Evolutionary conservation across 495 filamentous ascomycete species (phyloP), one percentile per base, ranked within the genome.

Genomic region (Gamarada debralockiae): DNA sequence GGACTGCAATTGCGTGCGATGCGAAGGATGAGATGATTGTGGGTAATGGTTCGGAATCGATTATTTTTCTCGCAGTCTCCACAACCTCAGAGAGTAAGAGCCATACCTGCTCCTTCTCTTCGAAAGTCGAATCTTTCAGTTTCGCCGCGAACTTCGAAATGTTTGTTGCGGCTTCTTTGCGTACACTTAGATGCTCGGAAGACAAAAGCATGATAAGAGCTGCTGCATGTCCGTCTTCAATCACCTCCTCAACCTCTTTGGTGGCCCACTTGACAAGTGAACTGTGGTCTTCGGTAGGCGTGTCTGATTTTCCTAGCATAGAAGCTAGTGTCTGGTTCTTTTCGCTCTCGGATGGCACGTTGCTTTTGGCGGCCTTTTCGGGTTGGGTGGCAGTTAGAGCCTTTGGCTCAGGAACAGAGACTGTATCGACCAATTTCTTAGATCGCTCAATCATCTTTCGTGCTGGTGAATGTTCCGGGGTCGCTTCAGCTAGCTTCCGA

Each of bases 21-120:
- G 90, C 83, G 58, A 95, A 93, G 37, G 86, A 78, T 6, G 83
- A 78, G 3, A 86, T 76, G 7, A 89, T 76, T 65, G 84, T 87
- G 2, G 90, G 85, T 8, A 96, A 67, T 3, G 89, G 82, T 7
- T 68, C 63, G 2, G 73, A 66, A 25, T 79, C 68, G 24, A 87
- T 75, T 22, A 71, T 53, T 2, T 61, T 58, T 48, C 74, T 76
- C 14, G 83, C 83, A 0, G 90, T 89, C 61, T 93, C 90, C 7
- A 85, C 73, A 4, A 95, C 61, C 62, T 95, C 89, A 56, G 82
- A 87, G 5, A 89, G 72, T 2, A 97, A 75, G 6, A 92, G 72
- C 69, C 82, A 85, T 1, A 89, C 70, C 42, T 90, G 84, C 21
- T 85, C 79, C 67, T 84, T 87, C 63, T 96, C 89, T 17, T 78